Base-by-base conservation (phyloP, 2,329 filamentous ascomycete species). In the Hymenoscyphus albidus region DNA sequence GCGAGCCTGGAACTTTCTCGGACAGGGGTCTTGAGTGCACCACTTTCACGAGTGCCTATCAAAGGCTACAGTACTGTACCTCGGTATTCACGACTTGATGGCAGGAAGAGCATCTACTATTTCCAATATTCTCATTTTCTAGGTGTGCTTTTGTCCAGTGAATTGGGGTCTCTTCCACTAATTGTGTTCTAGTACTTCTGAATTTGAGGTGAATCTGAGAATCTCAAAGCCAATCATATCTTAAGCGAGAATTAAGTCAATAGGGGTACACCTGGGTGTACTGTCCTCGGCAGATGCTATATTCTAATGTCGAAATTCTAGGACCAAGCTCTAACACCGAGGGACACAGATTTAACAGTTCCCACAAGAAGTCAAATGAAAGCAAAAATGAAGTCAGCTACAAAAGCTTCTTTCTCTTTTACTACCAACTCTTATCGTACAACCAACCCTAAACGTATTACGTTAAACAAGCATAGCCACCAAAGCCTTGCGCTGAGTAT, bases 1-100 rank as follows among this genome's bases (percentile, higher is more conserved):
- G 68, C 67, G 65, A 54, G 48, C 48, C 48, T 54, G 18, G 48
- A 54, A 54, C 48, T 54, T 54, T 54, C 18, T 54, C 22, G 48
- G 48, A 54, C 48, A 54, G 48, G 48, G 48, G 48, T 54, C 48
- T 54, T 54, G 48, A 54, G 48, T 54, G 18, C 48, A 54, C 48
- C 48, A 51, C 44, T 18, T 31, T 54, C 48, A 54, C 48, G 35
- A 35, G 35, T 4, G 9, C 35, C 35, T 35, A 5, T 10, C 35
- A 35, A 35, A 35, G 9, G 35, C 35, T 35, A 35, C 5, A 3
- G 22, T 27, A 27, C 27, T 27, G 27, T 27, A 27, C 27, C 27
- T 27, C 27, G 27, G 27, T 27, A 27, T 27, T 35, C 35, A 35
- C 9, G 35, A 35, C 48, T n/a, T 54, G 48, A 27, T 3, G 22